Conservation (phyloP, 2,329 filamentous ascomycete genomes). For the Pseudogymnoascus sp. region DNA sequence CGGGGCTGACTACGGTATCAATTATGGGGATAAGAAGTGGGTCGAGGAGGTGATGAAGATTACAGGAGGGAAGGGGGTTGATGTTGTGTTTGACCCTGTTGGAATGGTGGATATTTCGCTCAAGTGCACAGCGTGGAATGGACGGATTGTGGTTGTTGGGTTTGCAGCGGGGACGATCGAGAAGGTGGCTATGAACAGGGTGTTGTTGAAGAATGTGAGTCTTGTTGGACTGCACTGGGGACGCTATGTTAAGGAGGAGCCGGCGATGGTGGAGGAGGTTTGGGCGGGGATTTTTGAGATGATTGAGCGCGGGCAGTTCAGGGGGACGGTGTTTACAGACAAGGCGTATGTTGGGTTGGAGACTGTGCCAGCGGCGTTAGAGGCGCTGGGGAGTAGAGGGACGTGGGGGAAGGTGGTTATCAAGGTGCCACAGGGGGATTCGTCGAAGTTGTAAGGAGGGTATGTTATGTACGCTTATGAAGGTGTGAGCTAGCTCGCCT, state of each 20-base stretch:
- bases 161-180: slow-evolving; percentile 85
- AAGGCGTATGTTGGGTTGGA: slow-evolving; percentile 77
- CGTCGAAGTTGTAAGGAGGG: slow-evolving; percentile 44
- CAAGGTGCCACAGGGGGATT: slow-evolving; percentile 63
- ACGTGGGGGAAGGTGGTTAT: slow-evolving; percentile 98
- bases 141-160: slow-evolving; percentile 76
- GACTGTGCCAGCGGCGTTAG: slow-evolving; percentile 66
- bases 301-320: slow-evolving; percentile 71
- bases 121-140: slow-evolving; percentile 93
- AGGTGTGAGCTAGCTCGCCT: neutral
- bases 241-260: slow-evolving; percentile 68
- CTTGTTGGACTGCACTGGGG: slow-evolving; percentile 92
- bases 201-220: slow-evolving; percentile 87
- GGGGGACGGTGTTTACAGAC: slow-evolving; percentile 75
- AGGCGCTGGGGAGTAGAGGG: slow-evolving; percentile 68
- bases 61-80: slow-evolving; percentile 62
- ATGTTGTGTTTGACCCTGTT: slow-evolving; percentile 93
- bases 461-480: neutral
- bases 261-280: slow-evolving; percentile 60
- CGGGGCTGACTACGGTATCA: slow-evolving; percentile 76
- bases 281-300: slow-evolving; percentile 79
- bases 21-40: slow-evolving; percentile 63
- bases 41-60: slow-evolving; percentile 67
- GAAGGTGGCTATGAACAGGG: slow-evolving; percentile 86
- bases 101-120: slow-evolving; percentile 80